Percentiles rank a stretch among this genome's conserved stretches.
Evolutionary conservation across 2,329 filamentous ascomycete genomes (phyloP).

Genomic region (Pseudocercospora ulei): DNA sequence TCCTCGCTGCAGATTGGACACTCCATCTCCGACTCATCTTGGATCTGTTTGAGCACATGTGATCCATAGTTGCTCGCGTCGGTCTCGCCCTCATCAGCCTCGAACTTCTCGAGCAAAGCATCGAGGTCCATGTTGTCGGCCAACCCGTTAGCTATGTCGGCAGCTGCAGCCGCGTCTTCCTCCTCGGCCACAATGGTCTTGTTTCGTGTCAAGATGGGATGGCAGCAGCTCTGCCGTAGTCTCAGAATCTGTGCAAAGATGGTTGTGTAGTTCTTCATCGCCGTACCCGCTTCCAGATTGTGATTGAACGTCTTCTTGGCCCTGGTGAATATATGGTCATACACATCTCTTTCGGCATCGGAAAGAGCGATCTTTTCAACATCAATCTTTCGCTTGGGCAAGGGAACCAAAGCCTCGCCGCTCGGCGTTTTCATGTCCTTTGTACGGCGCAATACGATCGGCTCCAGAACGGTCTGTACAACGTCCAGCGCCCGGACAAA

Average conservation of each 20-base stretch:
- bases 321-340: constrained; percentile 75
- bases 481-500: constrained; percentile 90
- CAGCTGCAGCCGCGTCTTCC: constrained; percentile 65
- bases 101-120: constrained; percentile 74
- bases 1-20: constrained; percentile 94
- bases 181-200: constrained; percentile 77
- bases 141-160: constrained; percentile 69
- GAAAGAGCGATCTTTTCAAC: constrained; percentile 83
- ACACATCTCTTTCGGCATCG: constrained; percentile 75
- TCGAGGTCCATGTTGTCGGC: constrained; percentile 95
- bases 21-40: constrained; percentile 76
- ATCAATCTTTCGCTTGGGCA: constrained; percentile 72
- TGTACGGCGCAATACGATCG: constrained; percentile 84
- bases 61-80: constrained; percentile 68
- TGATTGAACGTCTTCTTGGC: constrained; percentile 76
- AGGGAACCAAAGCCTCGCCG: constrained; percentile 67
- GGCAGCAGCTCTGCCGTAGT: constrained; percentile 86
- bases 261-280: constrained; percentile 91
- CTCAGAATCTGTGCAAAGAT: constrained; percentile 95
- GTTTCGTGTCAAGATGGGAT: constrained; percentile 81
- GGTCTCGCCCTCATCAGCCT: constrained; percentile 47
- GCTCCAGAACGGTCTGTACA: constrained; percentile 91
- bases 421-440: constrained; percentile 97
- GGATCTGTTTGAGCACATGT: constrained; percentile 81
- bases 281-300: constrained; percentile 81